These are phyloP conservation scores for Gnaphalium uliginosum DNA, from an alignment of 129 eudicot genomes.

Conservation along the genomic window DNA sequence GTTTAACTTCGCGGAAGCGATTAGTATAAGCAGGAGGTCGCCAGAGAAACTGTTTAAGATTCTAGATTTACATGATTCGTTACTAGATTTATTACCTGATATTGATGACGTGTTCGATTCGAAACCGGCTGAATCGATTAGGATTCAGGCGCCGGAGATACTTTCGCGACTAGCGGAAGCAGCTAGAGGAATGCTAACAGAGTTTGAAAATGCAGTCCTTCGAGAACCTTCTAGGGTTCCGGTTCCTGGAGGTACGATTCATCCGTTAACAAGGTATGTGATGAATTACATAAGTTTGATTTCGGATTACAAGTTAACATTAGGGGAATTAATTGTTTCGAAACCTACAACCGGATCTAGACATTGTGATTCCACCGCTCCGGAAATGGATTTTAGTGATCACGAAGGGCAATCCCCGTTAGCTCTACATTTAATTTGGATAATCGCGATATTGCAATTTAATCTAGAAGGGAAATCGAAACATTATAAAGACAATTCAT, in stretches of 20 bases:
- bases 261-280: slow-evolving; percentile 85
- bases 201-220: slow-evolving; percentile 76
- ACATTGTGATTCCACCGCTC: slow-evolving; percentile 48
- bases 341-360: slow-evolving; percentile 63
- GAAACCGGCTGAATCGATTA: slow-evolving; percentile 49
- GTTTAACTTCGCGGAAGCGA: slow-evolving; percentile 74
- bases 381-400: slow-evolving; percentile 64
- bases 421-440: slow-evolving; percentile 68
- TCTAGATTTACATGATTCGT: slow-evolving; percentile 66
- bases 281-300: slow-evolving; percentile 79
- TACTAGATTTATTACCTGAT: slow-evolving; percentile 68
- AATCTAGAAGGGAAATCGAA: slow-evolving; percentile 69
- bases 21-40: slow-evolving; percentile 66
- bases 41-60: slow-evolving; percentile 83
- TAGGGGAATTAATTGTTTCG: slow-evolving; percentile 58
- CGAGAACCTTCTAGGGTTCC: slow-evolving; percentile 67
- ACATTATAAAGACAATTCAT: slow-evolving; percentile 56
- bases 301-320: slow-evolving; percentile 63
- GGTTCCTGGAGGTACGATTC: slow-evolving; percentile 85
- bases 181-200: slow-evolving; percentile 68
- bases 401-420: slow-evolving; percentile 53
- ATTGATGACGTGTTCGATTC: slow-evolving; percentile 63
- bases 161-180: slow-evolving; percentile 72
- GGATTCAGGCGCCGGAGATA: slow-evolving; percentile 69
- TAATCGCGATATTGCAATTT: slow-evolving; percentile 53